Base-by-base conservation (phyloP, 495 filamentous ascomycete genomes). In the Aspergillus mulundensis region DNA sequence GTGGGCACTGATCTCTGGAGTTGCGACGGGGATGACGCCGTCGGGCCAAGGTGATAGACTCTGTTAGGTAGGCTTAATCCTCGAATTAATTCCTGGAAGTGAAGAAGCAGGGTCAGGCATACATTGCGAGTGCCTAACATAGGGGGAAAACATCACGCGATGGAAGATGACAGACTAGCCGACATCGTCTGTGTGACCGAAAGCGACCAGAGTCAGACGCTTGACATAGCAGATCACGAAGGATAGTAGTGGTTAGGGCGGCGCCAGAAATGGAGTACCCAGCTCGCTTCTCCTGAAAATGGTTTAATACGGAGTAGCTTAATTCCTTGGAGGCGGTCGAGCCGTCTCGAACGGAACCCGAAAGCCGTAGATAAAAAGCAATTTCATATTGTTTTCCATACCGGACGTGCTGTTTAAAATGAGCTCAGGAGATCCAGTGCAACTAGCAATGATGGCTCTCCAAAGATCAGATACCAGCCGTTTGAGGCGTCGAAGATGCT, bases 121-220 rank as follows among this genome's bases (percentile, higher is more conserved):
- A 18, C 49, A 51, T 51, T 30, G 41, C 20, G 43, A 10, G 21
- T 41, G 44, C 53, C 44, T 21, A 23, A 43, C 34, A 18, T 12
- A 18, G 25, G 34, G 34, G 12, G 12, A 40, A 16, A 40, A 28
- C 28, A 56, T 49, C 53, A 56, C 53, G 45, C 53, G 53, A 56
- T 36, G 38, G 38, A 50, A 42, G 7, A 43, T 58, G 59, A 58
- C 51, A 44, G 25, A 30, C 20, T 14, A 47, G 48, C 52, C 28
- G 44, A 38, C 20, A 49, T 39, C 46, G 34, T 4, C 21, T 25
- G 36, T 50, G 36, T 25, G 15, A 50, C 45, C 45, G 8, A 56
- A 49, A 24, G 2, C 2, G 32, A 36, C 2, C 32, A 36, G 7
- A 36, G 32, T 36, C 32, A 36, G 32, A 36, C 32, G 46, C 34